Evolutionary conservation across 2,329 filamentous ascomycete genomes (phyloP).

Genomic region (Sarocladium kiliense): DNA sequence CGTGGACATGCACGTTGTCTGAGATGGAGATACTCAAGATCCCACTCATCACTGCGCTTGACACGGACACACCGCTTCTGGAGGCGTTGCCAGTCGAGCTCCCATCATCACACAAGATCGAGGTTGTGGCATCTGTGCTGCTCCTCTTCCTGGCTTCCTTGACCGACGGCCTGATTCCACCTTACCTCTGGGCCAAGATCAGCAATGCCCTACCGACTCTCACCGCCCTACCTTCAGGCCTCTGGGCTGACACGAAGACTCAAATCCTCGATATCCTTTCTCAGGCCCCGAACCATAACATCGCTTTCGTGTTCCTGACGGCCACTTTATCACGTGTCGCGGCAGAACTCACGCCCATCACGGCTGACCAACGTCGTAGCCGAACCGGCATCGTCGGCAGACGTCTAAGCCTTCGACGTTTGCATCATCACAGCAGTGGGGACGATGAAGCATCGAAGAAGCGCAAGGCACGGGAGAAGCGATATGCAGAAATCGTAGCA

Average conservation of each 20-base stretch:
- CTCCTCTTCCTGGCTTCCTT: slow-evolving; percentile 70
- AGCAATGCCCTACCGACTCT: slow-evolving; percentile 49
- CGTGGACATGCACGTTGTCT: slow-evolving; percentile 23
- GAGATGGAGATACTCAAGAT: slow-evolving; percentile 24
- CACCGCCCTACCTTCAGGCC: slow-evolving; percentile 17
- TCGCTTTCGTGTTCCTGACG: slow-evolving; percentile 82
- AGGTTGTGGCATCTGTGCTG: slow-evolving; percentile 67
- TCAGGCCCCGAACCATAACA: slow-evolving; percentile 70
- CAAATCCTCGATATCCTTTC: slow-evolving; percentile 69
- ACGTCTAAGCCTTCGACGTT: slow-evolving; percentile 37
- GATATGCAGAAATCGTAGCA: slow-evolving; percentile 11
- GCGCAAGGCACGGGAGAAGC: slow-evolving; percentile 10
- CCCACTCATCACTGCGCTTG: slow-evolving; percentile 60
- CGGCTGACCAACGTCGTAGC: slow-evolving; percentile 19
- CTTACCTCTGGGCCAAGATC: slow-evolving; percentile 64
- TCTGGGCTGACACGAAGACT: slow-evolving; percentile 39
- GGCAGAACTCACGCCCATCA: slow-evolving; percentile 40
- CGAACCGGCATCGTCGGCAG: slow-evolving; percentile 33
- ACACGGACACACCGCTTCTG: slow-evolving; percentile 60
- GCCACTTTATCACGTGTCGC: slow-evolving; percentile 61
- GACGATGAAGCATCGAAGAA: slow-evolving; percentile 10
- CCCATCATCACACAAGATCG: slow-evolving; percentile 62
- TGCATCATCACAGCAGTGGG: slow-evolving; percentile 8
- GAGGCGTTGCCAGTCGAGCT: slow-evolving; percentile 59
- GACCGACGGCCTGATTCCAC: slow-evolving; percentile 72